Conservation (phyloP, 1,139 yeast genomes). For the Suhomyces wounanorum region DNA sequence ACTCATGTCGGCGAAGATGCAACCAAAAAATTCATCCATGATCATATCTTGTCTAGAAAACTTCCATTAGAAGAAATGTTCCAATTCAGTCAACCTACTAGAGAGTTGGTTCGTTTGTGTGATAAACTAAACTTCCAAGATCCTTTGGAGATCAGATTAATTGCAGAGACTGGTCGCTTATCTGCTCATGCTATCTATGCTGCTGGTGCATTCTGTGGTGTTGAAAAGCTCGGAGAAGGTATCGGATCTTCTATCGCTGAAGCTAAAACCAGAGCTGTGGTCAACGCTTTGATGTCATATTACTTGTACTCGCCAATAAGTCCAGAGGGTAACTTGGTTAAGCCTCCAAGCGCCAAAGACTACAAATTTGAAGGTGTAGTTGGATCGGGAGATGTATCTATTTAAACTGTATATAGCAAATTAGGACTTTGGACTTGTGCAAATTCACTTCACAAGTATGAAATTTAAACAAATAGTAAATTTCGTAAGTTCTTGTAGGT, state of each 20-base stretch:
- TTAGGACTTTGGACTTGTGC: background rate
- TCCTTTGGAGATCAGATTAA: constrained; percentile 73
- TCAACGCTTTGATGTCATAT: constrained; percentile 87
- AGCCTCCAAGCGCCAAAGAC: constrained; percentile 60
- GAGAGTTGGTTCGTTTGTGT: constrained; percentile 78
- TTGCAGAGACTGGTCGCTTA: constrained; percentile 91
- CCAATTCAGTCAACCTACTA: constrained; percentile 80
- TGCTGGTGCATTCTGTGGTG: constrained; percentile 88
- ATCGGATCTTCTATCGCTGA: constrained; percentile 90
- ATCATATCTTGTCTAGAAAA: constrained; percentile 77
- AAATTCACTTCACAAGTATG: background rate
- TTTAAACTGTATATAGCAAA: constrained; percentile 24
- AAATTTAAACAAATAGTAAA: background rate
- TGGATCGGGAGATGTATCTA: constrained; percentile 58
- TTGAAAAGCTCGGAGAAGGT: constrained; percentile 87
- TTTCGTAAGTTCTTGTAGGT: background rate
- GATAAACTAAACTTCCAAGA: constrained; percentile 73
- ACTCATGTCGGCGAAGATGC: constrained; percentile 63
- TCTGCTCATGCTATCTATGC: constrained; percentile 84
- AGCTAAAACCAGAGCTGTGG: constrained; percentile 91
- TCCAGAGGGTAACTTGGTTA: constrained; percentile 39
- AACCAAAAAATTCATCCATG: constrained; percentile 65
- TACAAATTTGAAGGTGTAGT: constrained; percentile 50
- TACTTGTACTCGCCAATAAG: constrained; percentile 83
- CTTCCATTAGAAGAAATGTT: constrained; percentile 73